phyloP scores from a whole-genome alignment of 441 rosid genomes.

The Omphalea diandra region DNA sequence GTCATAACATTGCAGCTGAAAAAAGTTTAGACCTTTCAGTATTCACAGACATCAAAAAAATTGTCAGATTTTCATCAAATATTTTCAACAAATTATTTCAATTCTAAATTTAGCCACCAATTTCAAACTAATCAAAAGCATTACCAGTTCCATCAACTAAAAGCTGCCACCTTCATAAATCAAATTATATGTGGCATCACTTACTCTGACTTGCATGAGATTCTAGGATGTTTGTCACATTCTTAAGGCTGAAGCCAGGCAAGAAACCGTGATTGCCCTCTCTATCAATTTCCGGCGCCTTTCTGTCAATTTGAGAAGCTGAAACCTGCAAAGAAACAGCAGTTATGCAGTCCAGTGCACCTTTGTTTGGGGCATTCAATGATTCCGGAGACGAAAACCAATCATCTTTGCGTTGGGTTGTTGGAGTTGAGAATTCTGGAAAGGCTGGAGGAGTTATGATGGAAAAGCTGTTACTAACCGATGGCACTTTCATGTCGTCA shows the following conservation, averaged over 20 bases:
- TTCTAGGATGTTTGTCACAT: background rate
- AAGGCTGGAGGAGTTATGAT: background rate
- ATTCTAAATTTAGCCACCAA: background rate
- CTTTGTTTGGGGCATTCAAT: background rate
- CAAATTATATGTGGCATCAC: background rate
- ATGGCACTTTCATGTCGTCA: background rate
- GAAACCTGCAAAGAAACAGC: background rate
- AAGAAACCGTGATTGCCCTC: background rate
- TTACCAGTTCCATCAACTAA: background rate
- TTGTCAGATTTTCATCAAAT: background rate
- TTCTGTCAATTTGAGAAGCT: background rate
- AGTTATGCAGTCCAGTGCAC: background rate
- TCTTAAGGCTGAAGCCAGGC: background rate
- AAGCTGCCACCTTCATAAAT: background rate
- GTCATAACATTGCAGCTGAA: background rate
- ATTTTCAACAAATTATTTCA: background rate
- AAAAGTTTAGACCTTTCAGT: background rate
- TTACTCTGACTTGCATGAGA: background rate
- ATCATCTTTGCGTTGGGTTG: background rate
- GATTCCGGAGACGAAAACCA: background rate
- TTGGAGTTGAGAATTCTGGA: background rate
- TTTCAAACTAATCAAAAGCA: background rate
- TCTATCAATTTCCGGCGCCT: background rate
- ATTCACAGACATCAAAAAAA: no score
- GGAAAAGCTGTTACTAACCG: background rate